Evolutionary conservation across 495 filamentous ascomycete species (phyloP).

Genomic region (Podospora comata): DNA sequence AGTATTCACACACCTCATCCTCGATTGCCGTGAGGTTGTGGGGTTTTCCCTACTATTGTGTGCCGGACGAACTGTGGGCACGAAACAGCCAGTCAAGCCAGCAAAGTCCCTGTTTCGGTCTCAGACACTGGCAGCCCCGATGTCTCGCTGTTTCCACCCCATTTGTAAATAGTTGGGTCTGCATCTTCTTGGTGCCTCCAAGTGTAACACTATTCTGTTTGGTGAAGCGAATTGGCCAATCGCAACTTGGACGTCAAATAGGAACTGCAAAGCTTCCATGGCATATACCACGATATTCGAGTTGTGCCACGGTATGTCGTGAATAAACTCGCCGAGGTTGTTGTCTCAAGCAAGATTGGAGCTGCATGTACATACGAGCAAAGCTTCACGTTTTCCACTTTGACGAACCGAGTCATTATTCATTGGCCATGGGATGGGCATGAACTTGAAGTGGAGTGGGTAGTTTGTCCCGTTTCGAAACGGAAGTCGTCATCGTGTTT

Average conservation of each 20-base stretch:
- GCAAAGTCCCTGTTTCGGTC: slow-evolving; percentile 3
- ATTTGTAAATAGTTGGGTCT: neutral
- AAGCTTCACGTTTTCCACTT: neutral
- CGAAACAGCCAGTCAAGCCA: neutral
- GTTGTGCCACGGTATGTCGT: neutral
- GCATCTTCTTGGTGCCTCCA: neutral
- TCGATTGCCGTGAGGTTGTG: neutral
- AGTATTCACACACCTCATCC: neutral
- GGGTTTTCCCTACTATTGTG: neutral
- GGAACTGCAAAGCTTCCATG: neutral
- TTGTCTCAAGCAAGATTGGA: neutral
- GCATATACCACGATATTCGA: neutral
- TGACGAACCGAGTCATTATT: neutral
- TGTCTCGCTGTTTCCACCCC: neutral
- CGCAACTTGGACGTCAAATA: neutral
- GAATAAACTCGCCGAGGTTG: neutral
- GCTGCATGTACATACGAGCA: too few species aligned
- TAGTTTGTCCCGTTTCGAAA: neutral
- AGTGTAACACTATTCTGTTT: neutral
- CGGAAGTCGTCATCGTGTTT: neutral
- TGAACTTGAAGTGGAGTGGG: neutral
- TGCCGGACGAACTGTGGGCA: neutral
- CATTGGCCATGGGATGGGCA: neutral
- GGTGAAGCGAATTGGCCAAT: neutral
- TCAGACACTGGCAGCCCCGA: slow-evolving; percentile 1